Conservation (phyloP, 2,329 filamentous ascomycete species). For the Emmonsiellopsis sp. region DNA sequence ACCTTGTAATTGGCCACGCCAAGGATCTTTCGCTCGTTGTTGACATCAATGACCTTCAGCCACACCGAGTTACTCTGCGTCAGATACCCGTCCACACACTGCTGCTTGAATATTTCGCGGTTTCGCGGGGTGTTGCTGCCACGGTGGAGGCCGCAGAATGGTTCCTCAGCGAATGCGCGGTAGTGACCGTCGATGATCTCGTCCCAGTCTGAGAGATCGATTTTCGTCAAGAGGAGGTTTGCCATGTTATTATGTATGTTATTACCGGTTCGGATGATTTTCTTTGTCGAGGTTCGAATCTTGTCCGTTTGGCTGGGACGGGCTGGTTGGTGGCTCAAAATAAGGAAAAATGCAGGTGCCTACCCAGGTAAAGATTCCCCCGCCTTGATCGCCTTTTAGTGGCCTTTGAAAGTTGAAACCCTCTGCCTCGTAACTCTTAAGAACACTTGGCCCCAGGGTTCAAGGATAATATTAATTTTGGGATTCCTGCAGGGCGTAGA, state of each 20-base stretch:
- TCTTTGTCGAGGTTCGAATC: background rate
- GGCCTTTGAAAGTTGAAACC: too few relatives aligned
- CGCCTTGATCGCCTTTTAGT: too few relatives aligned
- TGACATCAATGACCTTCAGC: slow-evolving; percentile 9
- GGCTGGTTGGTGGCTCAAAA: too few relatives aligned
- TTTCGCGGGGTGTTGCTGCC: slow-evolving; percentile 6
- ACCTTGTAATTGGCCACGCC: slow-evolving; percentile 9
- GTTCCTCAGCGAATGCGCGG: slow-evolving; percentile 7
- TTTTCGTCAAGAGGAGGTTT: slow-evolving; percentile 2
- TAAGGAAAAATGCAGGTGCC: too few relatives aligned
- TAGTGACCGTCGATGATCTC: slow-evolving; percentile 8
- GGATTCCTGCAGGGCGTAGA: too few relatives aligned
- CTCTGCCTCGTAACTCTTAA: too few relatives aligned
- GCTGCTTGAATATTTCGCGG: slow-evolving; percentile 6
- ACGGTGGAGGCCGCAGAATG: slow-evolving; percentile 5
- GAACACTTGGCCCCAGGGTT: too few relatives aligned
- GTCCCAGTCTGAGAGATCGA: slow-evolving; percentile 10
- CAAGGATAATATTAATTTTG: too few relatives aligned
- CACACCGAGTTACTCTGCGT: slow-evolving; percentile 5
- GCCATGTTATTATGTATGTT: background rate
- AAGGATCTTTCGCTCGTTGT: slow-evolving; percentile 3
- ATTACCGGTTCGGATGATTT: background rate
- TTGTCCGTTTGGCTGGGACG: too few relatives aligned
- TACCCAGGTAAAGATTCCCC: too few relatives aligned
- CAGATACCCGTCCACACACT: background rate